These are phyloP conservation scores for Miscanthus lutarioriparius DNA, from an alignment of 176 grass and related monocot genomes.

Conservation along the genomic window DNA sequence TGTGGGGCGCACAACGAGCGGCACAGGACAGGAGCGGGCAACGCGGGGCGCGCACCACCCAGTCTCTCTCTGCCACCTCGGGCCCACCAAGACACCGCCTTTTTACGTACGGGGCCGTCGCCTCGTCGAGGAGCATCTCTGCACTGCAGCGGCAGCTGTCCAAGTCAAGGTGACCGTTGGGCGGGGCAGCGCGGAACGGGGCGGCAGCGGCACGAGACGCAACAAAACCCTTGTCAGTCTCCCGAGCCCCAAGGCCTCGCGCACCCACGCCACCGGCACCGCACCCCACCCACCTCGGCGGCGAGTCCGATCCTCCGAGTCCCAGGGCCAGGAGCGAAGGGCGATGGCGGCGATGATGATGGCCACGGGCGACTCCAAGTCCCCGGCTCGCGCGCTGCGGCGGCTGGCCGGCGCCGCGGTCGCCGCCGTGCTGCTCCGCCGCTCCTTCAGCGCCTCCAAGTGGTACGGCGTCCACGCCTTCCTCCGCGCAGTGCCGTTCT, in stretches of 20 bases:
- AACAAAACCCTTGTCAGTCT: constrained; percentile 29
- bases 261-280: neutral
- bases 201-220: neutral
- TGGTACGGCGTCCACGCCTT: constrained; percentile 32
- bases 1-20: neutral
- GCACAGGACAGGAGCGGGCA: neutral
- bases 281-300: neutral
- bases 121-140: constrained; percentile 45
- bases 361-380: constrained; percentile 35
- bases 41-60: neutral
- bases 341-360: constrained; percentile 42
- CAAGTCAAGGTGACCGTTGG: constrained; percentile 55
- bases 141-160: neutral
- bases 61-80: neutral
- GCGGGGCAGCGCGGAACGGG: neutral
- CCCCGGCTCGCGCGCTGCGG: constrained; percentile 41
- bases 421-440: constrained; percentile 51
- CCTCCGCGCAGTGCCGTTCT: too few relatives aligned
- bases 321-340: too few relatives aligned
- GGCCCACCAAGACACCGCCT: neutral
- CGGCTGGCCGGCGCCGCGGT: constrained; percentile 42
- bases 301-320: too few relatives aligned
- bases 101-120: neutral
- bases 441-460: constrained; percentile 80
- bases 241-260: constrained; percentile 7